Evolutionary conservation across 164 flowering plant genomes (phyloP).

Genomic region (Chimonanthus praecox): DNA sequence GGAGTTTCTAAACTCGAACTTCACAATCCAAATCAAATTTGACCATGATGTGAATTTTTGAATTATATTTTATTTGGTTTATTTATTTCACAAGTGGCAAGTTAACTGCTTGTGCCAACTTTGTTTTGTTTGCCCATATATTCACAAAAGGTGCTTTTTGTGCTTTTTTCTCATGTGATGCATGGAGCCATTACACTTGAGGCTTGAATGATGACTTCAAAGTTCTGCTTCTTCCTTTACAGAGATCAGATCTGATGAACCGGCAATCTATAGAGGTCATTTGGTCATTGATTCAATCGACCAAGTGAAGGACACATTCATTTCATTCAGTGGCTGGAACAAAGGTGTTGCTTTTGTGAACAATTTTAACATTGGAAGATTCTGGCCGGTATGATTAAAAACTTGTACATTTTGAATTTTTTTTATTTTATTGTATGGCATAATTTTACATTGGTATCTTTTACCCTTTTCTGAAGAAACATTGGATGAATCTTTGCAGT

Average conservation of each 20-base stretch:
- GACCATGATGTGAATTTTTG: too few species aligned
- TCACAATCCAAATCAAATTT: not conserved
- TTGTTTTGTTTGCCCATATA: not conserved
- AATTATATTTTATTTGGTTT: too few species aligned
- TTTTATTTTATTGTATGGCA: too few species aligned
- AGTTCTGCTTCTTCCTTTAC: conserved; percentile 15
- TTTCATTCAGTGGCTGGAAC: conserved; percentile 79
- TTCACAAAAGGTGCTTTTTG: not conserved
- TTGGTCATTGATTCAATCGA: conserved; percentile 32
- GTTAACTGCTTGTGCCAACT: not conserved
- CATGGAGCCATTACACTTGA: not conserved
- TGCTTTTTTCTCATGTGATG: not conserved
- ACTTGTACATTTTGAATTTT: not conserved
- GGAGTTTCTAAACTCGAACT: not conserved
- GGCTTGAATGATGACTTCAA: not conserved
- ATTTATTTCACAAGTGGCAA: not conserved
- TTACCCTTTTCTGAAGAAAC: not conserved
- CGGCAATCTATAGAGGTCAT: conserved; percentile 55
- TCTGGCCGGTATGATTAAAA: conserved; percentile 66
- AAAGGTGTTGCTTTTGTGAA: conserved; percentile 86
- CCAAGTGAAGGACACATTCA: conserved; percentile 57
- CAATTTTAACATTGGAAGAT: conserved; percentile 78
- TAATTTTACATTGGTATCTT: not conserved
- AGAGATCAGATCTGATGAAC: conserved; percentile 35
- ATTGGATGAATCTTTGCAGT: conserved; percentile 35